A percentile compares a stretch with the other conserved stretches of the same genome.
These are phyloP conservation scores for Coemansia sp. DNA, from an alignment of 192 early-diverging fungal species.

Conservation along the genomic window DNA sequence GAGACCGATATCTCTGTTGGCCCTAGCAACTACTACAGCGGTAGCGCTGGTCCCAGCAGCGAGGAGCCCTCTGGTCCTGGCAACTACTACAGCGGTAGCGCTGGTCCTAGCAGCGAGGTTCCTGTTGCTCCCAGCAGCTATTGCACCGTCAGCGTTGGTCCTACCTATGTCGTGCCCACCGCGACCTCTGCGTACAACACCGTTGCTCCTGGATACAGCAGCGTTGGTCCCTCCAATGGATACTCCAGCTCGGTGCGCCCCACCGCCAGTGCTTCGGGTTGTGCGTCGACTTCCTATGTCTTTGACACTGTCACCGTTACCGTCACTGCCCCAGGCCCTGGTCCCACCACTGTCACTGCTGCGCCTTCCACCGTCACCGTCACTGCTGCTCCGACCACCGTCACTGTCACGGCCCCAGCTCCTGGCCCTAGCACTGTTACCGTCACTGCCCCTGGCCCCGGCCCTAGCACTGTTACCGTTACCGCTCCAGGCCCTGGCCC, in stretches of 20 bases:
- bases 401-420: neutral
- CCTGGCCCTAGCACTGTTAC: neutral
- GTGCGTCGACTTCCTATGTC: too few species aligned
- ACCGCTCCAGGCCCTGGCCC: neutral
- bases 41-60: neutral
- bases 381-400: neutral
- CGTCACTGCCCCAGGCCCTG: neutral
- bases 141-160: neutral
- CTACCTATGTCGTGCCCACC: neutral
- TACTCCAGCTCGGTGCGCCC: too few species aligned
- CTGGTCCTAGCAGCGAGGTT: neutral
- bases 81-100: neutral
- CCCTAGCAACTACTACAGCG: neutral
- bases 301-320: too few species aligned
- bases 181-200: neutral
- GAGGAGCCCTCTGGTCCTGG: neutral
- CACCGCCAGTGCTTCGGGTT: too few species aligned
- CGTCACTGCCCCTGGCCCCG: neutral
- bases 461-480: neutral
- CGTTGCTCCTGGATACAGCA: neutral
- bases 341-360: neutral
- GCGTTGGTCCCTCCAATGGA: too few species aligned
- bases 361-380: neutral
- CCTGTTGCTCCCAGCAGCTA: neutral
- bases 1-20: neutral